Percentiles rank a stretch among this genome's conserved stretches.
Evolutionary conservation across 257 asterid genomes (phyloP).

Genomic region (Ocimum tenuiflorum): DNA sequence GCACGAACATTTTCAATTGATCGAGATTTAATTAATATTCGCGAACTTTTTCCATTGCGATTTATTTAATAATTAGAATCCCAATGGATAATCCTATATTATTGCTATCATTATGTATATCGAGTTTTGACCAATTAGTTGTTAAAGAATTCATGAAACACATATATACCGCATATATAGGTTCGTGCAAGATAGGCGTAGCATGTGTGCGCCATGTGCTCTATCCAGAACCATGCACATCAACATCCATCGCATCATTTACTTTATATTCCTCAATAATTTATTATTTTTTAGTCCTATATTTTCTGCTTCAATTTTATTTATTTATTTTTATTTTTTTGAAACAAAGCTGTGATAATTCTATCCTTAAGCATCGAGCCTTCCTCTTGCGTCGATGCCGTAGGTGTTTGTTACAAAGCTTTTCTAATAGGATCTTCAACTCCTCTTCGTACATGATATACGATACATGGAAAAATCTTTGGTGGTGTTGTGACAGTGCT

Average conservation of each 20-base stretch:
- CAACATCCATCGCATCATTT: conserved; percentile 18
- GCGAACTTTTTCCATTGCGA: too few relatives aligned
- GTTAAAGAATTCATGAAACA: background rate
- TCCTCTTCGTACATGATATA: too few relatives aligned
- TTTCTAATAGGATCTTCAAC: too few relatives aligned
- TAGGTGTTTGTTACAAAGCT: too few relatives aligned
- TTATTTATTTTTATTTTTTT: too few relatives aligned
- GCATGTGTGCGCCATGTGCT: conserved; percentile 41
- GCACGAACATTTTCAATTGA: too few relatives aligned
- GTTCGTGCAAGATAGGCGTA: conserved; percentile 10
- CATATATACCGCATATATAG: background rate
- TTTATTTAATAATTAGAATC: background rate
- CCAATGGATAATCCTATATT: background rate
- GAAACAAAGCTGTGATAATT: background rate
- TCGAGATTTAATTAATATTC: too few relatives aligned
- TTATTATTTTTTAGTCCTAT: background rate
- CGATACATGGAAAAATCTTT: too few relatives aligned
- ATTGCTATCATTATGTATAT: too few relatives aligned
- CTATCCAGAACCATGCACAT: conserved; percentile 15
- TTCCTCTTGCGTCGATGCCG: too few relatives aligned
- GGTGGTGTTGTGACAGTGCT: too few relatives aligned
- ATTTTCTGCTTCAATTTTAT: too few relatives aligned
- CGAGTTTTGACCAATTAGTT: background rate
- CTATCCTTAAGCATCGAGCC: background rate
- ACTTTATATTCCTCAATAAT: background rate